Evolutionary conservation across 257 asterid genomes (phyloP), one percentile per base, ranked within the genome.

Genomic region (Cynanchum wilfordii): DNA sequence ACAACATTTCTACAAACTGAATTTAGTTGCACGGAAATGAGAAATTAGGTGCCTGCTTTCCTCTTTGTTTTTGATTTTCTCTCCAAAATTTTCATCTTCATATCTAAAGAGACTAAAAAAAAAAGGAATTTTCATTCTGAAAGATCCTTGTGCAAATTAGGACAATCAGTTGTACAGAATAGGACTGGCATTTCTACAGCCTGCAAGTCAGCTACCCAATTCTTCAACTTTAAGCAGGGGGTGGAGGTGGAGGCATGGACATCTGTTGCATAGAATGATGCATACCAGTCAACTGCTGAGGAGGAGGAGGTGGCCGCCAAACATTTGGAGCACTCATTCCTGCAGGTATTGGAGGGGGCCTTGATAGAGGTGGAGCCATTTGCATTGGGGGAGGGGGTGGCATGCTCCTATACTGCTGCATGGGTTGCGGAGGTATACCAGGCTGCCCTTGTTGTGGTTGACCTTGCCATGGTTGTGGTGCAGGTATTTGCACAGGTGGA

Each of bases 261-360:
- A 89, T 87, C 52, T 86, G 89, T 5, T 24, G 87, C 87, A 88
- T 67, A 29, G 71, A 45, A 40, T 67, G 86, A 66, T 67, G 82
- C 24, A 86, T 90, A 30, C 90, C 95, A 5, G 67, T 47, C 22
- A 84, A 82, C 75, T 88, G 95, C 84, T 89, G 97, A 25, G 95
- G 97, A 0, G 96, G 95, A 0, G 97, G 97, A 2, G 94, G 96
- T 13, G 90, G 92, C 78, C 94, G 82, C 96, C 97, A 89, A 20
- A 79, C 80, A 50, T 87, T 85, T 19, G 91, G 96, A 36, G 88
- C 84, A 69, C 13, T 82, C 80, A 90, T 78, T 75, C 93, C 95
- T 1, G 83, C 73, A 40, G 97, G 95, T 38, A 90, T 87, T 5
- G 96, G 97, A 20, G 93, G 98, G 19, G 96, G 96, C 84, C 96